phyloP scores from a whole-genome alignment of 306 rosid genomes.

The Quercus engelmannii region DNA sequence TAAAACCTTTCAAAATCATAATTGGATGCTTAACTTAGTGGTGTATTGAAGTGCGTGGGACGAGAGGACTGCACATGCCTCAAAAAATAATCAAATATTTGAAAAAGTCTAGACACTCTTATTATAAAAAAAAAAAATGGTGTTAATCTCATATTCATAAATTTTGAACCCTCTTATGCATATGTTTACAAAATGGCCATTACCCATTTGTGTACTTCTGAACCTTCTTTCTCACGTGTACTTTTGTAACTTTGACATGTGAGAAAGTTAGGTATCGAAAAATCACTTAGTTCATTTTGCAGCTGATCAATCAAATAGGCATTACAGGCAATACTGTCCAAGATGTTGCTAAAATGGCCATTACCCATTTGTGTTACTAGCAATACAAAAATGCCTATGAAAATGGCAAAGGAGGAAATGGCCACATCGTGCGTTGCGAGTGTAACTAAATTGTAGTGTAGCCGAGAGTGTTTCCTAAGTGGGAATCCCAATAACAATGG shows the following conservation, averaged over 20 bases:
- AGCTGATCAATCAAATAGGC: background rate
- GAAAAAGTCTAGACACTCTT: accelerated
- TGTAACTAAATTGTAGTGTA: background rate
- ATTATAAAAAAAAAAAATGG: too few species aligned
- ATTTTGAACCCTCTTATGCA: too few species aligned
- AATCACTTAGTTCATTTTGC: background rate
- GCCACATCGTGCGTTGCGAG: background rate
- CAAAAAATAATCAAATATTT: too few species aligned
- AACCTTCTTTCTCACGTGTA: too few species aligned
- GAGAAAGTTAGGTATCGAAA: background rate
- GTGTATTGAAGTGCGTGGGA: accelerated
- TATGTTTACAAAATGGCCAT: too few species aligned
- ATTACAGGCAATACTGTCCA: background rate
- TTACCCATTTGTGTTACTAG: background rate
- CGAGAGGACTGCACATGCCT: accelerated
- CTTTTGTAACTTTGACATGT: background rate
- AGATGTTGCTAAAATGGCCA: background rate
- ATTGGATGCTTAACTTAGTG: too few species aligned
- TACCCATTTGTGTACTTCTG: too few species aligned
- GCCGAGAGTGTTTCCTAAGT: background rate
- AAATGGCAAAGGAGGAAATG: background rate
- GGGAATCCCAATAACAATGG: background rate
- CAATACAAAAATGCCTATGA: background rate
- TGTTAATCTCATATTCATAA: too few species aligned
- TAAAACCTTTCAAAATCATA: too few species aligned